A percentile compares a stretch with the other conserved stretches of the same genome.
phyloP scores from a whole-genome alignment of 176 grass and related monocot genomes.

The Coix lacrymajobi region DNA sequence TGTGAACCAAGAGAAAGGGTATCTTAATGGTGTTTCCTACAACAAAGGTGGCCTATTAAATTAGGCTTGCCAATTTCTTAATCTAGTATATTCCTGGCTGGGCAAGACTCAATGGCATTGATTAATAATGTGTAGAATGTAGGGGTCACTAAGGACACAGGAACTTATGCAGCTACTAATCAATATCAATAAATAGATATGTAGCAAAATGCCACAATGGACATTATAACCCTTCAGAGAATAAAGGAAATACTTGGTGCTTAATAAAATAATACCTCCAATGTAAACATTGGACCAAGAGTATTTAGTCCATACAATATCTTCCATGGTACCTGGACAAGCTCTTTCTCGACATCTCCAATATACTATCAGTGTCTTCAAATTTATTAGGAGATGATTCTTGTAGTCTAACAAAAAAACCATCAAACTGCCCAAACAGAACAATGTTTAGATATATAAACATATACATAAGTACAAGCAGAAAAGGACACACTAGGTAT shows the following conservation, averaged over 20 bases:
- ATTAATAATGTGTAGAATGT: neutral
- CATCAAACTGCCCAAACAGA: constrained; percentile 43
- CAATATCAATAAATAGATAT: constrained; percentile 11
- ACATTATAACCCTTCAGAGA: constrained; percentile 15
- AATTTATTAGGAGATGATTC: constrained; percentile 51
- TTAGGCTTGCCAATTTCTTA: neutral
- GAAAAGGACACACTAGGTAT: neutral
- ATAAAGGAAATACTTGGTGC: neutral
- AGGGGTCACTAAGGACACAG: neutral
- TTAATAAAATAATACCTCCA: constrained; percentile 41
- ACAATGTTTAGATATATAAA: constrained; percentile 13
- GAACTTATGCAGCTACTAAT: neutral
- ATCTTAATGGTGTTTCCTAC: neutral
- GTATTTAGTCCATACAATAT: constrained; percentile 45
- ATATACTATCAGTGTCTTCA: constrained; percentile 54
- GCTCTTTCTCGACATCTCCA: constrained; percentile 52
- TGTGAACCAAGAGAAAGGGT: neutral
- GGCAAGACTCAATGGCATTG: neutral
- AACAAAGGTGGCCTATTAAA: neutral
- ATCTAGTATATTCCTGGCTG: neutral
- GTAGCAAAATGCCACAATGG: constrained; percentile 11
- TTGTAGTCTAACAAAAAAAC: constrained; percentile 45
- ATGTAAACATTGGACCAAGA: constrained; percentile 50
- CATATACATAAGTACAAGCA: neutral
- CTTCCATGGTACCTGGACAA: constrained; percentile 46